Conservation (phyloP, 2,329 filamentous ascomycete species). For the Nemania abortiva region DNA sequence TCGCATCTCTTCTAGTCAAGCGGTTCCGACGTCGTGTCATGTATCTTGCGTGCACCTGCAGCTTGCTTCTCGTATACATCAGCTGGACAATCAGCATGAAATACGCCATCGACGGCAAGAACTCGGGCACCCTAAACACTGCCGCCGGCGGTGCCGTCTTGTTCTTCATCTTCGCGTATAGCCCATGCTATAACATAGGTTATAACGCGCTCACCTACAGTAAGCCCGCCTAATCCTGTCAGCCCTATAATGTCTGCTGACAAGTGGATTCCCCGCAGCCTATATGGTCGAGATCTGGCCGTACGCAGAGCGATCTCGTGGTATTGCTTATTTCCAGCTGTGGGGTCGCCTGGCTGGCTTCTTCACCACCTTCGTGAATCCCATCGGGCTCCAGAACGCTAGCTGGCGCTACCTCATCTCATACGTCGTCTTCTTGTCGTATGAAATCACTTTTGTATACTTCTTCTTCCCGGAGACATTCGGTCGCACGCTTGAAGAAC, state of each 20-base stretch:
- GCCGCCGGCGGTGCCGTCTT: slow-evolving; percentile 54
- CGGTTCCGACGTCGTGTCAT: slow-evolving; percentile 54
- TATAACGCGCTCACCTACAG: slow-evolving; percentile 75
- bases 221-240: slow-evolving; percentile 48
- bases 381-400: slow-evolving; percentile 56
- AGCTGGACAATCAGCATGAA: slow-evolving; percentile 64
- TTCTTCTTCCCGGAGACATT: slow-evolving; percentile 89
- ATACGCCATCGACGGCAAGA: slow-evolving; percentile 52
- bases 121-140: slow-evolving; percentile 41
- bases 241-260: slow-evolving; percentile 11
- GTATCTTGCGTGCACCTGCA: slow-evolving; percentile 57
- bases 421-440: slow-evolving; percentile 58
- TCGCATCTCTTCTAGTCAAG: slow-evolving; percentile 57
- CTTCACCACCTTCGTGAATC: slow-evolving; percentile 61
- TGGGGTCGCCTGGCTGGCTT: slow-evolving; percentile 60
- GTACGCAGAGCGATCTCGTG: slow-evolving; percentile 66
- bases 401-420: slow-evolving; percentile 59
- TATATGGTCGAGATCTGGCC: slow-evolving; percentile 71
- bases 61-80: slow-evolving; percentile 62
- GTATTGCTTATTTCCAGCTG: slow-evolving; percentile 69
- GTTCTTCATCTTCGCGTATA: slow-evolving; percentile 72
- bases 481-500: slow-evolving; percentile 81
- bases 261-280: slow-evolving; percentile 46
- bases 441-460: slow-evolving; percentile 70
- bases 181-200: slow-evolving; percentile 72